These are phyloP conservation scores for Lepraria neglecta DNA, from an alignment of 495 filamentous ascomycete species.

Conservation along the genomic window DNA sequence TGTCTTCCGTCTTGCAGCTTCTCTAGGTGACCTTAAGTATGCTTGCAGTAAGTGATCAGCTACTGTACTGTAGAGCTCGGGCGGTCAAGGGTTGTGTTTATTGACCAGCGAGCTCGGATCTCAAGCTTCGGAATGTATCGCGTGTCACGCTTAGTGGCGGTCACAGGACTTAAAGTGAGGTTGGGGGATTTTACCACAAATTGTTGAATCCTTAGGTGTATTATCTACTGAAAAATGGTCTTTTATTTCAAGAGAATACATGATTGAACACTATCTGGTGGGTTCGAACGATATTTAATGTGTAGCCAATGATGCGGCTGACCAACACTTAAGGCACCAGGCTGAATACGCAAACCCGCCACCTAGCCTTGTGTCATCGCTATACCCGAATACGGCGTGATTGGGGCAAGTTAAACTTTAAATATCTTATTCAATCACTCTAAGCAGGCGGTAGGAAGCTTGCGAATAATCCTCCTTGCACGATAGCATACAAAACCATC, in stretches of 20 bases:
- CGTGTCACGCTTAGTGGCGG: conserved; percentile 16
- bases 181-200: background rate
- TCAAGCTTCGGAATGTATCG: conserved; percentile 10
- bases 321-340: conserved; percentile 4
- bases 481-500: conserved; percentile 72
- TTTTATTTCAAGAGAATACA: background rate
- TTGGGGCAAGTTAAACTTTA: background rate
- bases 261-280: background rate
- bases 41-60: background rate
- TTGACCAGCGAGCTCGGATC: conserved; percentile 4
- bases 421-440: background rate
- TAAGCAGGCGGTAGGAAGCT: conserved; percentile 88
- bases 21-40: background rate
- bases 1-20: background rate
- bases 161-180: background rate
- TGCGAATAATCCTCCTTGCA: conserved; percentile 80
- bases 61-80: background rate
- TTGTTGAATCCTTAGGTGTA: background rate
- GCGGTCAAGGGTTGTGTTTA: background rate
- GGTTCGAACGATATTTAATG: background rate
- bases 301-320: background rate
- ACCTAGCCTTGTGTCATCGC: conserved; percentile 3
- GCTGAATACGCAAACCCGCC: conserved; percentile 9
- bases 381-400: background rate
- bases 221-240: background rate